Evolutionary conservation across 176 grass and related monocot species (phyloP).

Genomic region (Themeda triandra): DNA sequence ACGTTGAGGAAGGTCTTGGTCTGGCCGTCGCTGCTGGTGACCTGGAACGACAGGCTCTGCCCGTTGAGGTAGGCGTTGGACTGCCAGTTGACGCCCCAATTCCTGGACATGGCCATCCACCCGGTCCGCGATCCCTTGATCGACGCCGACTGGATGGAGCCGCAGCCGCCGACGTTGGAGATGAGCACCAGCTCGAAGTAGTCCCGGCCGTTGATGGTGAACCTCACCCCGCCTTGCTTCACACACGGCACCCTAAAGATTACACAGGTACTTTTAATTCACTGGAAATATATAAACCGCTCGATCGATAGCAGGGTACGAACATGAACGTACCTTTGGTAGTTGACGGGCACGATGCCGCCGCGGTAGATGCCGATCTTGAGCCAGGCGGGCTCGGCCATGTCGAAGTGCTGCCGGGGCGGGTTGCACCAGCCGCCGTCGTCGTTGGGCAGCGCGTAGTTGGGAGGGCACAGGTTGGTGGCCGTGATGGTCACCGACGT

Average conservation of each 20-base stretch:
- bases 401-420: conserved; percentile 74
- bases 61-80: conserved; percentile 62
- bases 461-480: conserved; percentile 87
- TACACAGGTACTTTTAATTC: background rate
- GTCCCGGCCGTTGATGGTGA: conserved; percentile 67
- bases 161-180: conserved; percentile 57
- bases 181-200: conserved; percentile 94
- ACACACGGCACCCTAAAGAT: conserved; percentile 49
- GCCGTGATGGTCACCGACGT: conserved; percentile 65
- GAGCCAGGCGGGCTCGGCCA: conserved; percentile 72
- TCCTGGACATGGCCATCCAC: conserved; percentile 89
- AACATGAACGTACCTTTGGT: background rate
- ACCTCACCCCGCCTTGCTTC: conserved; percentile 82
- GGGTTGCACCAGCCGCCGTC: conserved; percentile 92
- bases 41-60: conserved; percentile 72
- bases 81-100: conserved; percentile 97
- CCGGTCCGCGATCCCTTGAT: conserved; percentile 63
- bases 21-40: conserved; percentile 70
- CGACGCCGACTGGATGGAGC: conserved; percentile 40
- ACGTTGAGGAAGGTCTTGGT: conserved; percentile 56
- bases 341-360: conserved; percentile 68
- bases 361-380: conserved; percentile 80
- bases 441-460: conserved; percentile 72
- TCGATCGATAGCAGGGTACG: too few species aligned
- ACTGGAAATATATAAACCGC: too few species aligned